These are phyloP conservation scores for Coniochaeta pulveracea DNA, from an alignment of 2,329 filamentous ascomycete genomes.

Conservation along the genomic window DNA sequence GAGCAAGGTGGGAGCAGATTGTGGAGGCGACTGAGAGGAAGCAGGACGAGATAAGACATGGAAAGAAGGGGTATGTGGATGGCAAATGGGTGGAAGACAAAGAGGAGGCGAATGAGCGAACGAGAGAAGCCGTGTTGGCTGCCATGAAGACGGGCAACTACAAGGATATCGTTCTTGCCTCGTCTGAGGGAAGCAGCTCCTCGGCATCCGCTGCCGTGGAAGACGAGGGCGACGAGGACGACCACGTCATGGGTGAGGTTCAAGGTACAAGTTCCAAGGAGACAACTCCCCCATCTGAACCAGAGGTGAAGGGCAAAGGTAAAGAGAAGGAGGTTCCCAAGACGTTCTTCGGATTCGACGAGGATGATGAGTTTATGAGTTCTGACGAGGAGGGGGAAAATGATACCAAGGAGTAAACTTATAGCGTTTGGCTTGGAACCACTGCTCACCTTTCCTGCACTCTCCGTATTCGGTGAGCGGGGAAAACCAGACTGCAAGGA, in stretches of 20 bases:
- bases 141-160: constrained; percentile 56
- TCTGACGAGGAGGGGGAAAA: constrained; percentile 51
- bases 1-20: constrained; percentile 78
- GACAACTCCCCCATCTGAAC: constrained; percentile 35
- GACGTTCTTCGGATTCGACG: constrained; percentile 67
- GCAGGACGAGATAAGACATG: constrained; percentile 72
- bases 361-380: constrained; percentile 66
- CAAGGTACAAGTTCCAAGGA: constrained; percentile 32
- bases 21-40: constrained; percentile 74
- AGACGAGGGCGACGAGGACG: constrained; percentile 19
- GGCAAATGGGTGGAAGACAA: constrained; percentile 94
- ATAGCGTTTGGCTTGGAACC: too few species aligned
- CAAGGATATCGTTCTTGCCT: constrained; percentile 47
- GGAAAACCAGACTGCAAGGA: too few species aligned
- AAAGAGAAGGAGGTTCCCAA: constrained; percentile 24
- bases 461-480: too few species aligned
- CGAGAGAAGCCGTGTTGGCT: constrained; percentile 61
- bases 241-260: constrained; percentile 25
- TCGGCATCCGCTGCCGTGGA: constrained; percentile 21
- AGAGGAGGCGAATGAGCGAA: constrained; percentile 78
- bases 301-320: constrained; percentile 19
- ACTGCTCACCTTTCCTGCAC: too few species aligned
- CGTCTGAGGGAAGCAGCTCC: constrained; percentile 36
- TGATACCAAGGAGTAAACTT: constrained; percentile 14
- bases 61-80: constrained; percentile 61